Base-by-base conservation (phyloP, 768 basidiomycete genomes). In the Hericium coralloides region DNA sequence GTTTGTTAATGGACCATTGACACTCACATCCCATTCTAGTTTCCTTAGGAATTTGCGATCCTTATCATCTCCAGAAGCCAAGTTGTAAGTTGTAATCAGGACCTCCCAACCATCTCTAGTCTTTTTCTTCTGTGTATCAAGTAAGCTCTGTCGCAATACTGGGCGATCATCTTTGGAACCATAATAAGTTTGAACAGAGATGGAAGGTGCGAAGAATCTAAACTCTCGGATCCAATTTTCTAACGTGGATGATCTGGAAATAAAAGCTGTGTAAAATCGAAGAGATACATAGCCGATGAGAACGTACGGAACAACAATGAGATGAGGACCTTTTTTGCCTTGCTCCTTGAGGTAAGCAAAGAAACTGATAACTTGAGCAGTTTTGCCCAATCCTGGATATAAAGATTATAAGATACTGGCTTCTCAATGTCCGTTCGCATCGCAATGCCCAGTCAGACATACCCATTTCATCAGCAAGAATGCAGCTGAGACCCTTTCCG, bases 191-290 rank as follows among this genome's bases (percentile, higher is more conserved):
- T 89, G 86, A 6, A 98, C 82, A 17, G 82, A 77, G 67, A 99
- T 86, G 6, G 79, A 78, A 5, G 94, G 94, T 2, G 89, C 89
- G 65, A 99, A 99, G 37, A 85, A 83, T 23, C 84, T 81, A 66
- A 99, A 98, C 72, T 99, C 97, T 62, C 97, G 82, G 69, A 92
- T 89, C 97, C 97, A 99, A 66, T 99, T 99, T 70, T 99, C 97
- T 23, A 98, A 74, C 0, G 95, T 98, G 3, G 95, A 98, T 3
- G 95, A 92, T 31, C 92, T 95, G 56, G 60, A 14, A 12, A 20
- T 22, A 41, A 49, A 38, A 15, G 25, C n/a, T 58, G 22, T 51
- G 45, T 5, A 14, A 18, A 36, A 22, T n/a, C 12, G 20, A n/a
- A 45, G 18, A 9, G 12, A 17, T 10, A 15, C 17, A 8, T 25